A percentile compares a stretch with the other conserved stretches of the same genome.
These are phyloP conservation scores for Talaromyces islandicus DNA, from an alignment of 2,329 filamentous ascomycete genomes.

Conservation along the genomic window DNA sequence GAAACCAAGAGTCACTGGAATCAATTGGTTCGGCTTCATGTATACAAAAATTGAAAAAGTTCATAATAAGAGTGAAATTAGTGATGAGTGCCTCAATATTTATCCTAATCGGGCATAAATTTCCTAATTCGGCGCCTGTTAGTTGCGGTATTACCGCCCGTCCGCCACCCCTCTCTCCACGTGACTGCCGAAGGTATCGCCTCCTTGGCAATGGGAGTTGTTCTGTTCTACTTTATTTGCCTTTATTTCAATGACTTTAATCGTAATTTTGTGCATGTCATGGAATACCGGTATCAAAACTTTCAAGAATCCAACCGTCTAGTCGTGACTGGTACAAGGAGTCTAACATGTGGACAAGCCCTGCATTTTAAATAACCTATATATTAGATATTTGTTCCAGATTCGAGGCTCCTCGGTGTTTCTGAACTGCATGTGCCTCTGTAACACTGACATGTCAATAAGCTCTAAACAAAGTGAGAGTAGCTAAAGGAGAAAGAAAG, in stretches of 20 bases:
- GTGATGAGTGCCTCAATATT: neutral
- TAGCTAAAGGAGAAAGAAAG: too few species aligned
- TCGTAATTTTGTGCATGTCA: neutral
- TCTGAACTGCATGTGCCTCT: neutral
- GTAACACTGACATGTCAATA: neutral
- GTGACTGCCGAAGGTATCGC: neutral
- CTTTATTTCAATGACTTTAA: neutral
- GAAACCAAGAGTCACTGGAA: neutral
- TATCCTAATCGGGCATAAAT: neutral
- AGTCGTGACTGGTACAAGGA: neutral
- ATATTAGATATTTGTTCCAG: too few species aligned
- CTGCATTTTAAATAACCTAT: too few species aligned
- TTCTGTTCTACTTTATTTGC: neutral
- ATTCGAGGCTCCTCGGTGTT: neutral
- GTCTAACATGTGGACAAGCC: neutral
- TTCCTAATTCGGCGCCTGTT: neutral
- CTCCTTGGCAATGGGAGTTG: neutral
- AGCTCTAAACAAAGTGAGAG: too few species aligned
- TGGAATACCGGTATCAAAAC: neutral
- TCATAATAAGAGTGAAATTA: neutral
- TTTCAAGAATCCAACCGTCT: neutral
- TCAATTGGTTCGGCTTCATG: neutral
- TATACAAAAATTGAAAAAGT: neutral
- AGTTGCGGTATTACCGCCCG: neutral
- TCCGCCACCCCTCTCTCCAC: neutral